Conservation (phyloP, 495 filamentous ascomycete genomes). For the Penicillium argentinense region DNA sequence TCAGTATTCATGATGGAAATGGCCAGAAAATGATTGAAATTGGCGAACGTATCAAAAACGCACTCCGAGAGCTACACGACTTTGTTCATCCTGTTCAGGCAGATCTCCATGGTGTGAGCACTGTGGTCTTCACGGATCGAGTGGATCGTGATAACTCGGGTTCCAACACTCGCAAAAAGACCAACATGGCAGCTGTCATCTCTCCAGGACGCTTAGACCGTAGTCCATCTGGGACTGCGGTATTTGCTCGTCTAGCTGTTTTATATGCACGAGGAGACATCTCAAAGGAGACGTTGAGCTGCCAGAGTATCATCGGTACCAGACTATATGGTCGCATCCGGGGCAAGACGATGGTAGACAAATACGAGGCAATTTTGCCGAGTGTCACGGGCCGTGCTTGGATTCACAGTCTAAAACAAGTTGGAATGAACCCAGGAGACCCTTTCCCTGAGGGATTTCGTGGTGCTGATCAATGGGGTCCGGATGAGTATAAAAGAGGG, state of each 20-base stretch:
- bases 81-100: background rate
- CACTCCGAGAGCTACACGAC: background rate
- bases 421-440: constrained; percentile 3
- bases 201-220: constrained; percentile 7
- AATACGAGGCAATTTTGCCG: constrained; percentile 1
- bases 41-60: constrained; percentile 2
- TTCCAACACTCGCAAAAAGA: background rate
- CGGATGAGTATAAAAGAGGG: background rate
- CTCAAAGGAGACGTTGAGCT: background rate
- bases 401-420: constrained; percentile 5
- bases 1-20: background rate
- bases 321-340: background rate
- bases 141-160: background rate
- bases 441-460: constrained; percentile 6
- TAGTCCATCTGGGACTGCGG: constrained; percentile 5
- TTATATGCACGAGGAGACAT: background rate
- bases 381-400: constrained; percentile 2
- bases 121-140: constrained; percentile 1
- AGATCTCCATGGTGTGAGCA: background rate
- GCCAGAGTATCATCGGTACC: background rate
- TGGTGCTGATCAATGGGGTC: constrained; percentile 5
- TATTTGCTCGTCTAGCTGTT: constrained; percentile 2
- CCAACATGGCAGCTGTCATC: background rate
- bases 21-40: constrained; percentile 1
- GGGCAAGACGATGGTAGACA: background rate